Evolutionary conservation across 306 rosid genomes (phyloP).

Genomic region (Vigna mungo): DNA sequence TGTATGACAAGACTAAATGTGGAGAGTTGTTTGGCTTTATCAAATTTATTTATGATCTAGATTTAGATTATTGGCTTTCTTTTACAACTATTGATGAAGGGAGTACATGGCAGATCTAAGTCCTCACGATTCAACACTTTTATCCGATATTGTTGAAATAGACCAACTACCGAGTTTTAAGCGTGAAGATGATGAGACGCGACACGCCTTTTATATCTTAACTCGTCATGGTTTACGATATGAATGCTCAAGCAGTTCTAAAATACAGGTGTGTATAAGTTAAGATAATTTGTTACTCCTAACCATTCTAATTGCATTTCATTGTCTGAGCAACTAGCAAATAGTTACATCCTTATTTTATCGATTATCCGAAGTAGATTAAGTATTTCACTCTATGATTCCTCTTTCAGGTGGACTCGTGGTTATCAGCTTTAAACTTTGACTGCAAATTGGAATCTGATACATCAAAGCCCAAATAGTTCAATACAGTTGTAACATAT

Average conservation of each 20-base stretch:
- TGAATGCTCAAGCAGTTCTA: constrained; percentile 83
- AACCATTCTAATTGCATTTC: background rate
- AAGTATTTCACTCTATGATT: background rate
- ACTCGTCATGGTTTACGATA: constrained; percentile 79
- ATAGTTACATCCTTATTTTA: no score
- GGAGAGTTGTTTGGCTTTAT: background rate
- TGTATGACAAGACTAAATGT: background rate
- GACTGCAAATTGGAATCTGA: constrained; percentile 65
- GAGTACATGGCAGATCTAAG: constrained; percentile 50
- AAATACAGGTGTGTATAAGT: constrained; percentile 65
- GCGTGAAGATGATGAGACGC: constrained; percentile 67
- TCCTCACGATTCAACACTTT: constrained; percentile 53
- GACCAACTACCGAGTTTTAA: constrained; percentile 68
- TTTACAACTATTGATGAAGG: constrained; percentile 37
- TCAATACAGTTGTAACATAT: constrained; percentile 36
- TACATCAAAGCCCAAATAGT: constrained; percentile 44
- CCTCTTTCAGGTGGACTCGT: constrained; percentile 72
- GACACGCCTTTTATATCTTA: constrained; percentile 70
- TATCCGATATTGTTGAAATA: constrained; percentile 76
- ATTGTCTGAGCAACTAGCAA: no score
- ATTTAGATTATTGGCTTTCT: constrained; percentile 16
- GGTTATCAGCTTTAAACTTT: constrained; percentile 66
- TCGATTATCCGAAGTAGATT: no score
- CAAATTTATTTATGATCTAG: constrained; percentile 12
- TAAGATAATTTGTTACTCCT: constrained; percentile 6